Evolutionary conservation across 2,329 filamentous ascomycete species (phyloP).

Genomic region (Aspergillus pseudoglaucus): DNA sequence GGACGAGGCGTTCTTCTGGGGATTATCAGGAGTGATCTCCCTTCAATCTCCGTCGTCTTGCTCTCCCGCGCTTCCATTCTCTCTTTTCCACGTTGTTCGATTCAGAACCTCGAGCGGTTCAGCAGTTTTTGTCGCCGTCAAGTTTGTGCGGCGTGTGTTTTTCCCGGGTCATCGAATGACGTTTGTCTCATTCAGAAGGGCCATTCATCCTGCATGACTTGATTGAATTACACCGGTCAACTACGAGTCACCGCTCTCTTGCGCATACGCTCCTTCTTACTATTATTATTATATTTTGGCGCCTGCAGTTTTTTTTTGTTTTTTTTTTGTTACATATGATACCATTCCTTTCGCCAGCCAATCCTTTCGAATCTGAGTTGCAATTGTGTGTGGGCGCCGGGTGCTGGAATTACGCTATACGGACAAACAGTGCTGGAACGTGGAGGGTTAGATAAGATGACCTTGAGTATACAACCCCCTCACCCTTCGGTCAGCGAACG

Average conservation of each 20-base stretch:
- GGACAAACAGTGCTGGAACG: too few relatives aligned
- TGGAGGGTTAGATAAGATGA: conserved; percentile 7
- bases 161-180: background rate
- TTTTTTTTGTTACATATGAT: background rate
- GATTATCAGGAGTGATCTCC: background rate
- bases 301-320: background rate
- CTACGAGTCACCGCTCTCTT: background rate
- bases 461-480: conserved; percentile 10
- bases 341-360: background rate
- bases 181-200: background rate
- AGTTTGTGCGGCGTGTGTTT: background rate
- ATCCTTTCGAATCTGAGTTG: background rate
- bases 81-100: background rate
- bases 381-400: background rate
- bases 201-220: background rate
- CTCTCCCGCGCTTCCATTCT: background rate
- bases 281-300: background rate
- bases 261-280: background rate
- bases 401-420: too few relatives aligned
- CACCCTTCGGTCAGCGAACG: conserved; percentile 29
- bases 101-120: background rate
- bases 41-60: background rate
- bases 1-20: background rate
- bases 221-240: background rate
- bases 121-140: background rate